A percentile compares a stretch with the other conserved stretches of the same genome.
Evolutionary conservation across 2,329 filamentous ascomycete genomes (phyloP).

Genomic region (Fusarium brachygibbosum): DNA sequence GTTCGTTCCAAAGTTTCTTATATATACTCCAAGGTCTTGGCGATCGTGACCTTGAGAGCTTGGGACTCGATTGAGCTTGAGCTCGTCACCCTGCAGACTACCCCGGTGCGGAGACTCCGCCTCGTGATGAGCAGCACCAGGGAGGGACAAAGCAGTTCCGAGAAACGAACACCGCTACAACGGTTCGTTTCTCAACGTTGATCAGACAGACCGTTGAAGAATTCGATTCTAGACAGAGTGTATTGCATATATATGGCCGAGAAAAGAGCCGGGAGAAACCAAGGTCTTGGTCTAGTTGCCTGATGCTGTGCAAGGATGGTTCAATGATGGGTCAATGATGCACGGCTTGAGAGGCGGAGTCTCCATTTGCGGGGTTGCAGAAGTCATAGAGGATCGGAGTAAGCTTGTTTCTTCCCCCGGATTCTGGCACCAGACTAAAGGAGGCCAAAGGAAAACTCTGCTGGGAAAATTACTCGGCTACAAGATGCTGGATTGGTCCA

Average conservation of each 20-base stretch:
- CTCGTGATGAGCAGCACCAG: background rate
- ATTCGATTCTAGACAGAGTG: background rate
- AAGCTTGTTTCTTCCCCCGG: conserved; percentile 11
- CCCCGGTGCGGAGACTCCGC: conserved; percentile 34
- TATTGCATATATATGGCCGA: conserved; percentile 23
- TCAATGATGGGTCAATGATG: conserved; percentile 13
- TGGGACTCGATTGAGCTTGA: background rate
- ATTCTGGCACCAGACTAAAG: background rate
- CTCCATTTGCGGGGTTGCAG: conserved; percentile 30
- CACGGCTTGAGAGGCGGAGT: conserved; percentile 4
- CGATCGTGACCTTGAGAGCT: background rate
- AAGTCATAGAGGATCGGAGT: background rate
- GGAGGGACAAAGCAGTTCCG: background rate
- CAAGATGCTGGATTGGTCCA: conserved; percentile 8
- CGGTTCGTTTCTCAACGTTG: background rate
- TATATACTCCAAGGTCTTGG: conserved; percentile 31
- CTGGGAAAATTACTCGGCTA: conserved; percentile 15
- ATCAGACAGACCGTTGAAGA: background rate
- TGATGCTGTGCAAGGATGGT: conserved; percentile 22
- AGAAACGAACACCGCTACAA: background rate
- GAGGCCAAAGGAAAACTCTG: background rate
- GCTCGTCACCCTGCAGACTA: conserved; percentile 18
- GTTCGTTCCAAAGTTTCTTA: conserved; percentile 2
- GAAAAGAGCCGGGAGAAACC: conserved; percentile 35
- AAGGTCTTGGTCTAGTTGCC: conserved; percentile 14